These are phyloP conservation scores for Fusarium floridanum DNA, from an alignment of 2,329 filamentous ascomycete species.

Conservation along the genomic window DNA sequence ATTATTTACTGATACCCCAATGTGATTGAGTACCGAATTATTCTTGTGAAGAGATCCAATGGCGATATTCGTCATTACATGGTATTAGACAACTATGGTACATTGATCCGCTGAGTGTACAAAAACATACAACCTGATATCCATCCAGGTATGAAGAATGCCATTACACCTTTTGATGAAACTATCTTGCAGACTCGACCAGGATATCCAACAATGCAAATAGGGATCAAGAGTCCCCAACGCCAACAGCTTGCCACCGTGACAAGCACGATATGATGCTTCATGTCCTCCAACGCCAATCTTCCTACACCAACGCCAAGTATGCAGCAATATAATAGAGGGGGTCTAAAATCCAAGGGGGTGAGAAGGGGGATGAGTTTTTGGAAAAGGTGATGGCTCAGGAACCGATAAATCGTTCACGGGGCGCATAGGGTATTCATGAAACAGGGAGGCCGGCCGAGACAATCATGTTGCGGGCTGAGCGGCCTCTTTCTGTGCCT, in stretches of 20 bases:
- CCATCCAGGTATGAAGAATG: background rate
- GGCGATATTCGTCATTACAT: background rate
- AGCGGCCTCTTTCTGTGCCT: no score
- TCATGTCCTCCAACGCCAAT: conserved; percentile 30
- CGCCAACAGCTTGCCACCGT: conserved; percentile 15
- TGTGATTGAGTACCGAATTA: background rate
- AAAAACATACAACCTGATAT: background rate
- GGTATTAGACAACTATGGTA: background rate
- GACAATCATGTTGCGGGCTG: background rate
- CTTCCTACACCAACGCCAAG: conserved; percentile 31
- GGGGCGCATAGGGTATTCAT: background rate
- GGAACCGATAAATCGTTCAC: conserved; percentile 7
- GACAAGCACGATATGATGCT: conserved; percentile 10
- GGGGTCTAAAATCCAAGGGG: background rate
- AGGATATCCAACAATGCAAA: conserved; percentile 23
- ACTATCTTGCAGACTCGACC: conserved; percentile 10
- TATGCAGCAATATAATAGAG: conserved; percentile 7
- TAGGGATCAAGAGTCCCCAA: background rate
- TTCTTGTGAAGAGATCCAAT: background rate
- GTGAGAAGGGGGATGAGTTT: conserved; percentile 10
- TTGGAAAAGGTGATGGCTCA: conserved; percentile 22
- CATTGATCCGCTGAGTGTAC: background rate
- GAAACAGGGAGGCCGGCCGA: background rate
- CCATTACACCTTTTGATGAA: background rate
- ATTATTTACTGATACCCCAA: background rate